Evolutionary conservation across 2,329 filamentous ascomycete species (phyloP).

Genomic region (Pseudogymnoascus sp.): DNA sequence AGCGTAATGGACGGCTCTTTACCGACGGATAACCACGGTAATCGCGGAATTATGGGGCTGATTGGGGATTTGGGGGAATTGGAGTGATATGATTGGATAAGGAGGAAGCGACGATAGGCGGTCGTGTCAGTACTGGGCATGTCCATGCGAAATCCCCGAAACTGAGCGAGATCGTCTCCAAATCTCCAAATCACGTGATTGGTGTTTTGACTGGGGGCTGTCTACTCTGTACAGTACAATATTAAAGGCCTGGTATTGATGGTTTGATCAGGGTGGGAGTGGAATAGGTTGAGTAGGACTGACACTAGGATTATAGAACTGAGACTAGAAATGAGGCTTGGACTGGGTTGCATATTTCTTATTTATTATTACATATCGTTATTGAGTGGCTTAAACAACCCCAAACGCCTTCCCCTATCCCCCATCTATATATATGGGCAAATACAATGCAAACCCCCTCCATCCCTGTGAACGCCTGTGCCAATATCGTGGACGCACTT

Average conservation of each 20-base stretch:
- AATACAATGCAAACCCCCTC: not conserved
- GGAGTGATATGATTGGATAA: not conserved
- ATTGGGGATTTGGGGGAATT: conserved; percentile 2
- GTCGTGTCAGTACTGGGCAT: not conserved
- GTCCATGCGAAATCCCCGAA: not conserved
- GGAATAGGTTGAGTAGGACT: not conserved
- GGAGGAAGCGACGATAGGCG: not conserved
- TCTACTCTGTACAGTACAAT: not conserved
- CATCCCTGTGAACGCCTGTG: not conserved
- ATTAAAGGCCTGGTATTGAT: not conserved
- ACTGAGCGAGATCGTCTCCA: not conserved
- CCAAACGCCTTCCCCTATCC: not conserved
- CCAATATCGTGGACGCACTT: not conserved
- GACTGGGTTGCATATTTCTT: not conserved
- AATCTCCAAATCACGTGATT: conserved; percentile 3
- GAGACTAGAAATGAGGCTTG: not conserved
- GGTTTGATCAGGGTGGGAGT: not conserved
- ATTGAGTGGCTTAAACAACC: not conserved
- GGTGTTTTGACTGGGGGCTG: not conserved
- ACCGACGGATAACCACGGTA: conserved; percentile 9
- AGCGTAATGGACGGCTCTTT: not conserved
- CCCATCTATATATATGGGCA: not conserved
- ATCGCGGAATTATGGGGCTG: not conserved
- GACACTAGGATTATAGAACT: not conserved
- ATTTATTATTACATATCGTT: not conserved